Conservation (phyloP, 2,329 filamentous ascomycete species). For the Pseudogymnoascus sp. region DNA sequence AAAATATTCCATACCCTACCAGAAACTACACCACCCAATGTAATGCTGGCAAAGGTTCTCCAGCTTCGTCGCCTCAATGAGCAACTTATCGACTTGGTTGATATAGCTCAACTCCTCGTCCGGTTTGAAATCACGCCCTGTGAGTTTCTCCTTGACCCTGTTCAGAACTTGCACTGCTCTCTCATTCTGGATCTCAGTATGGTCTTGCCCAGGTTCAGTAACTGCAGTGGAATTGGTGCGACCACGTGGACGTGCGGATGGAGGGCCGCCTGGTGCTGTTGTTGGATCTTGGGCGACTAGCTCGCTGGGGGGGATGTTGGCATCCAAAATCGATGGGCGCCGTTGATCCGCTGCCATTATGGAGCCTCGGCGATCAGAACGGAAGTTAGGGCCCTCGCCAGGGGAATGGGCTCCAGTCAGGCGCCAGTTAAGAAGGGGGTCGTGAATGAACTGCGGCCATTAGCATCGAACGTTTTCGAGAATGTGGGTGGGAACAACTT, state of each 20-base stretch:
- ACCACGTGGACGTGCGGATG: constrained; percentile 44
- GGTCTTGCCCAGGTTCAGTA: constrained; percentile 35
- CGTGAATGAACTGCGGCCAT: constrained; percentile 78
- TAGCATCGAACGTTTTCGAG: constrained; percentile 17
- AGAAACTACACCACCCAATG: constrained; percentile 98
- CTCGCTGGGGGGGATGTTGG: constrained; percentile 51
- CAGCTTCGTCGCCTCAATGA: constrained; percentile 90
- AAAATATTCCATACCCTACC: constrained; percentile 43
- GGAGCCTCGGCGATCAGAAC: constrained; percentile 50
- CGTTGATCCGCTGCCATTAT: constrained; percentile 38
- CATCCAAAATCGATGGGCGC: constrained; percentile 63
- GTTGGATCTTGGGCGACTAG: constrained; percentile 40
- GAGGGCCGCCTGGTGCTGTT: constrained; percentile 37
- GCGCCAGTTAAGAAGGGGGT: constrained; percentile 97
- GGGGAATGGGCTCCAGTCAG: constrained; percentile 59
- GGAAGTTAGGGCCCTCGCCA: constrained; percentile 58
- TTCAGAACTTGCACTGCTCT: constrained; percentile 85
- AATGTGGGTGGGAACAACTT: constrained; percentile 39
- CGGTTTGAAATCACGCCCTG: constrained; percentile 83
- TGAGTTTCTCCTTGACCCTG: constrained; percentile 91
- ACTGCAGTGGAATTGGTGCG: constrained; percentile 53
- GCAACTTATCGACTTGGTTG: constrained; percentile 86
- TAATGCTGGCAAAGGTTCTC: constrained; percentile 99
- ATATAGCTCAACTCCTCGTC: constrained; percentile 77
- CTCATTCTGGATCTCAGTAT: constrained; percentile 80